Evolutionary conservation across 257 asterid genomes (phyloP), one percentile per base, ranked within the genome.

Genomic region (Solanum appendiculatum): DNA sequence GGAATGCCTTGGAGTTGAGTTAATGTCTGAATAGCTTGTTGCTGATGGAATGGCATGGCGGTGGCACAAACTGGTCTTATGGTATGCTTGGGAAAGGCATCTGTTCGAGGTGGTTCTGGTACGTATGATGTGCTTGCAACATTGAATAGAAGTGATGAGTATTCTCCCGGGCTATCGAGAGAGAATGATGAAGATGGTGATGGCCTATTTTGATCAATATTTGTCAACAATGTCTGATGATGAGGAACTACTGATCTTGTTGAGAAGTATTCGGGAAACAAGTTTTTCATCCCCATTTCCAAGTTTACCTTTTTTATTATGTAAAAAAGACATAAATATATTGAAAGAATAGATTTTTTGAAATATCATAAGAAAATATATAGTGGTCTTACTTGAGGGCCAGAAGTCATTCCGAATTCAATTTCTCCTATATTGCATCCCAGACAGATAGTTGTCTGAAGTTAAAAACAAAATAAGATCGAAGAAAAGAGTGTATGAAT

Each of bases 151-250:
- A 91, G 78, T 2, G 98, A 68, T 66, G 87, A 42, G 54, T 85
- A 92, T 23, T 94, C 98, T 42, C 66, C 42, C 0, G 94, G 69
- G 90, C 96, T 95, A 23, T 95, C 98, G 4, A 87, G 89, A 5
- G 99, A 96, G 56, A 96, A 86, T 5, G 99, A 94, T 7, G 99
- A 96, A 20, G 98, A 94, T 1, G 99, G 92, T 2, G 94, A 92
- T 3, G 94, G 90, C 20, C 66, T 87, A 63, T 74, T 92, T 23
- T 88, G 95, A 82, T 92, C 92, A 2, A 86, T 68, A 54, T 54
- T 54, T 18, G 75, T 29, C 5, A 21, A 87, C 64, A 81, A 18
- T 51, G 31, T 23, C 11, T 37, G 82, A 37, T 51, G 85, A 18
- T 48, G 27, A 46, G 85, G 78, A 84, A 75, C 72, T 31, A 70